Conservation (phyloP, 2,329 filamentous ascomycete species). For the Catunica adiposa region DNA sequence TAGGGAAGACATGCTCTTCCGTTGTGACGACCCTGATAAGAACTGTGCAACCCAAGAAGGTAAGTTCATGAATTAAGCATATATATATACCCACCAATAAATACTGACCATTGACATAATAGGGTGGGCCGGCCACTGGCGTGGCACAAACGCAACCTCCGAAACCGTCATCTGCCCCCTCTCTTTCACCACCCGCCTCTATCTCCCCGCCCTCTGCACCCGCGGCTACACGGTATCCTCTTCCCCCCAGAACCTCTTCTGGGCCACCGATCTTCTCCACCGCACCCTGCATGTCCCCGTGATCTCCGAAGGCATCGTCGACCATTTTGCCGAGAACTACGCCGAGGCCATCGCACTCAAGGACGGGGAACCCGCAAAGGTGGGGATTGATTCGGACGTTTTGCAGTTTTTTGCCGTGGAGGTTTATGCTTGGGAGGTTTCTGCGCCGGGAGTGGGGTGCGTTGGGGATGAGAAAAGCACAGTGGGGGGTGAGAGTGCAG, state of each 20-base stretch:
- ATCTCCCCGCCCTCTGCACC: conserved; percentile 42
- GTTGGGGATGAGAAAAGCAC: conserved; percentile 25
- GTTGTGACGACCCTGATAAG: conserved; percentile 50
- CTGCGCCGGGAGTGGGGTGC: conserved; percentile 46
- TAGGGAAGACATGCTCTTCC: conserved; percentile 41
- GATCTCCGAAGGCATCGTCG: conserved; percentile 42
- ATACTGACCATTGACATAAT: not conserved
- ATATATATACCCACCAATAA: not conserved
- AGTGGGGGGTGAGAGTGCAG: conserved; percentile 12
- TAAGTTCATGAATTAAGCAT: conserved; percentile 17
- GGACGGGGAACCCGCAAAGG: conserved; percentile 27
- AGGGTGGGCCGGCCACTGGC: conserved; percentile 54
- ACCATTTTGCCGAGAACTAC: conserved; percentile 47
- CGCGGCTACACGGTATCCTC: conserved; percentile 45
- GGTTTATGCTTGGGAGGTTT: conserved; percentile 48
- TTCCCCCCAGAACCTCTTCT: conserved; percentile 42
- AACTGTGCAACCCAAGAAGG: conserved; percentile 40
- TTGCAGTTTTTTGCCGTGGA: conserved; percentile 55
- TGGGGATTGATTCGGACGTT: conserved; percentile 41
- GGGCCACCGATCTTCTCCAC: conserved; percentile 50
- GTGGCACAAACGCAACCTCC: conserved; percentile 43
- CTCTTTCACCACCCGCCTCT: conserved; percentile 41
- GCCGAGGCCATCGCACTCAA: conserved; percentile 37
- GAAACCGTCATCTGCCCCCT: conserved; percentile 55
- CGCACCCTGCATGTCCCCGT: conserved; percentile 46